Percentiles rank a stretch among this genome's conserved stretches.
Evolutionary conservation across 116 monocot genomes (phyloP).

Genomic region (Trichopus zeylanicus): DNA sequence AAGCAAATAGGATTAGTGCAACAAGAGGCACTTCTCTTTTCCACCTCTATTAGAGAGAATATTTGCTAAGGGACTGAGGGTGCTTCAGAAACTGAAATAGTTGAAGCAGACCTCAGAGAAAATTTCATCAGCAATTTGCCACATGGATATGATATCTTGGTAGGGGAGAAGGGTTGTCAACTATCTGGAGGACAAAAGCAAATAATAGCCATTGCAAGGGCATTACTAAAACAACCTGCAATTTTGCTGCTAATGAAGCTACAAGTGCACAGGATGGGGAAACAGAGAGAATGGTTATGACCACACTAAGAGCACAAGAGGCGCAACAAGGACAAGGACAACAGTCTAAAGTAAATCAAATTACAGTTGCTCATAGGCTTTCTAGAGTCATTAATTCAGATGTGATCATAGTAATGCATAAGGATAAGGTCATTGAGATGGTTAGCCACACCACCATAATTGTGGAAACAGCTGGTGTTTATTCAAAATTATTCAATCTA

Average conservation of each 20-base stretch:
- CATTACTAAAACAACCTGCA: constrained; percentile 19
- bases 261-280: constrained; percentile 34
- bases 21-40: constrained; percentile 33
- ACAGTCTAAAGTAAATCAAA: constrained; percentile 9
- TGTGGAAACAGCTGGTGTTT: constrained; percentile 15
- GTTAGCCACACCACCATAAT: constrained; percentile 23
- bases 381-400: constrained; percentile 27
- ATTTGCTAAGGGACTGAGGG: constrained; percentile 26
- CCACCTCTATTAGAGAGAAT: constrained; percentile 29
- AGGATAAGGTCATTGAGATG: constrained; percentile 18
- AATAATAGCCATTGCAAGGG: constrained; percentile 35
- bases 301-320: constrained; percentile 9
- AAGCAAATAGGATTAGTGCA: constrained; percentile 36
- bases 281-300: constrained; percentile 20
- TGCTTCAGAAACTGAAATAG: constrained; percentile 27
- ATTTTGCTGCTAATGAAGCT: constrained; percentile 35
- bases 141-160: constrained; percentile 28
- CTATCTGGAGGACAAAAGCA: constrained; percentile 41
- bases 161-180: constrained; percentile 41
- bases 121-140: constrained; percentile 39
- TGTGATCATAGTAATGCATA: constrained; percentile 29
- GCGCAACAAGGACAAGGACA: constrained; percentile 1
- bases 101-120: constrained; percentile 23
- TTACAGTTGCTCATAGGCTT: constrained; percentile 37
- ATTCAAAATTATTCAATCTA: constrained; percentile 24